Conservation (phyloP, 2,329 filamentous ascomycete genomes). For the Neurospora sp. region DNA sequence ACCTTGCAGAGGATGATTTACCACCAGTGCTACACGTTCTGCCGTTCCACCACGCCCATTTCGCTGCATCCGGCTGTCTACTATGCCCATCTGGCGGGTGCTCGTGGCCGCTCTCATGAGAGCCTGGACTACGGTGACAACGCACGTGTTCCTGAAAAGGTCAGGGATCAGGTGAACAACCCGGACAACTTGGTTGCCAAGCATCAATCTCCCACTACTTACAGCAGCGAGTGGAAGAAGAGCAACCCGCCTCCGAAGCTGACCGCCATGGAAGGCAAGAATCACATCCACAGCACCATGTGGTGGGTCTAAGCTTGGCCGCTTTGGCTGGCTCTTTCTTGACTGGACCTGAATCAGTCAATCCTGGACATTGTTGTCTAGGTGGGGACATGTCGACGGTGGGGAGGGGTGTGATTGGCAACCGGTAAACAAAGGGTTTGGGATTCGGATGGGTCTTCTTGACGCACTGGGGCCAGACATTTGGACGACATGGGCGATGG, state of each 20-base stretch:
- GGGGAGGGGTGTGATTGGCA: neutral
- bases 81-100: conserved; percentile 85
- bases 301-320: conserved; percentile 30
- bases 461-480: neutral
- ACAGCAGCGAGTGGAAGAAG: conserved; percentile 1
- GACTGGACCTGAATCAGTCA: neutral
- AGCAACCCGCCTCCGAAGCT: conserved; percentile 14
- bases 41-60: conserved; percentile 83
- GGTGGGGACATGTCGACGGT: neutral
- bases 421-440: neutral
- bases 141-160: conserved; percentile 29
- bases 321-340: neutral
- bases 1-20: conserved; percentile 83
- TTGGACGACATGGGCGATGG: neutral
- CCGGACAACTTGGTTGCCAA: conserved; percentile 30
- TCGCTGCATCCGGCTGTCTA: conserved; percentile 86
- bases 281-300: conserved; percentile 29
- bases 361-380: neutral
- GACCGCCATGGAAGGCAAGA: conserved; percentile 9
- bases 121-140: conserved; percentile 31
- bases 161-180: conserved; percentile 31
- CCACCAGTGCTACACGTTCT: conserved; percentile 89
- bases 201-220: conserved; percentile 13
- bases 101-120: conserved; percentile 70
- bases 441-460: neutral